These are phyloP conservation scores for Backusella liffmaniae DNA, from an alignment of 192 early-diverging fungal genomes.

Conservation along the genomic window DNA sequence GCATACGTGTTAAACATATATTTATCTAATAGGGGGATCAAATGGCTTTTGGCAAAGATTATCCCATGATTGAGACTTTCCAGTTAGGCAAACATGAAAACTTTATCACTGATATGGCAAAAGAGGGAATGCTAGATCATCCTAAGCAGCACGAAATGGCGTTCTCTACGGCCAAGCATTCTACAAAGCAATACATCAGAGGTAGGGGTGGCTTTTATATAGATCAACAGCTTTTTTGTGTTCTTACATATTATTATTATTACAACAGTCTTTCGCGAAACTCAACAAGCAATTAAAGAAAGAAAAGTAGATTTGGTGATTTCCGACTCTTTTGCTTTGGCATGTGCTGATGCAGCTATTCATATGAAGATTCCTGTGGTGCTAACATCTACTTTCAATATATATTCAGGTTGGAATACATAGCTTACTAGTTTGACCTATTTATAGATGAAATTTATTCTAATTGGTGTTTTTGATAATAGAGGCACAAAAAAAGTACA, in stretches of 20 bases:
- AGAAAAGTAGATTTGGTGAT: neutral
- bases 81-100: neutral
- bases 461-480: neutral
- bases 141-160: neutral
- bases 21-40: slow-evolving; percentile 13
- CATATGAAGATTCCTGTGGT: neutral
- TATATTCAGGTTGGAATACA: neutral
- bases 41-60: slow-evolving; percentile 4
- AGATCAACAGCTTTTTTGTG: neutral
- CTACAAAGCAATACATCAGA: neutral
- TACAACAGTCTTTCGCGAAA: neutral
- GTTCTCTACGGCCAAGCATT: neutral
- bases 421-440: neutral
- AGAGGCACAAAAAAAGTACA: neutral
- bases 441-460: neutral
- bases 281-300: neutral
- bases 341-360: slow-evolving; percentile 6
- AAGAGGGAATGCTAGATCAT: neutral
- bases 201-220: neutral
- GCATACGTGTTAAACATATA: neutral
- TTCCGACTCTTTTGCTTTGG: neutral
- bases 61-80: slow-evolving; percentile 8
- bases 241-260: neutral
- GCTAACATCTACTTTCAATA: neutral
- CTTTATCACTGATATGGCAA: neutral